phyloP scores from a whole-genome alignment of 176 grass and related monocot species.

The Aegilops sharonensis region DNA sequence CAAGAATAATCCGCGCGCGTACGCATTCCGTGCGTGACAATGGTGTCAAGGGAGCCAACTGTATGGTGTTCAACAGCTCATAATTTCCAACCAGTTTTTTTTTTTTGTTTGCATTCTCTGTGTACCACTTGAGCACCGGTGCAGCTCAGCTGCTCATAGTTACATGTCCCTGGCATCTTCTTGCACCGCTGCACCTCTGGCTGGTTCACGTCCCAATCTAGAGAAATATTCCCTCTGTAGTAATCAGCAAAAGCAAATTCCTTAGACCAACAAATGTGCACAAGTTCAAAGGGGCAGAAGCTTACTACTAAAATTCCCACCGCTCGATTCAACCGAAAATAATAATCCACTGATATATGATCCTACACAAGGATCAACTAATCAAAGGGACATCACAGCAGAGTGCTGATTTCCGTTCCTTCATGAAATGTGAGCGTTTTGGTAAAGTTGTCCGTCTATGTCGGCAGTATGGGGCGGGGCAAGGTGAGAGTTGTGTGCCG shows the following conservation, averaged over 20 bases:
- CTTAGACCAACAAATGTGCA: background rate
- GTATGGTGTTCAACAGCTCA: background rate
- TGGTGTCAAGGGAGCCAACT: background rate
- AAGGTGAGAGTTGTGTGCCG: too few relatives aligned
- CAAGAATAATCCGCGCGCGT: background rate
- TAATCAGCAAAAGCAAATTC: background rate
- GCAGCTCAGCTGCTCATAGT: background rate
- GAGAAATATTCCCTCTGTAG: background rate
- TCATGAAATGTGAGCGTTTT: background rate
- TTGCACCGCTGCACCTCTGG: background rate
- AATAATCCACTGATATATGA: too few relatives aligned
- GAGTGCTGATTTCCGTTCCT: too few relatives aligned
- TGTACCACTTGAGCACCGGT: background rate
- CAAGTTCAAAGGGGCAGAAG: too few relatives aligned
- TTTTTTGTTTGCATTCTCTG: background rate
- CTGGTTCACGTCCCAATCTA: background rate
- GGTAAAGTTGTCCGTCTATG: too few relatives aligned
- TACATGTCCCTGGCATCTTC: background rate
- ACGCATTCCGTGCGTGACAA: background rate
- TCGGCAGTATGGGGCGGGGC: too few relatives aligned
- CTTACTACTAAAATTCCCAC: too few relatives aligned
- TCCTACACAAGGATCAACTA: too few relatives aligned
- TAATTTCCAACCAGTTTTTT: too few relatives aligned
- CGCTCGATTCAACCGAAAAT: too few relatives aligned
- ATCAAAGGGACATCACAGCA: too few relatives aligned